These are phyloP conservation scores for Drechslerella coelobrocha DNA, from an alignment of 2,329 filamentous ascomycete genomes.

Conservation along the genomic window DNA sequence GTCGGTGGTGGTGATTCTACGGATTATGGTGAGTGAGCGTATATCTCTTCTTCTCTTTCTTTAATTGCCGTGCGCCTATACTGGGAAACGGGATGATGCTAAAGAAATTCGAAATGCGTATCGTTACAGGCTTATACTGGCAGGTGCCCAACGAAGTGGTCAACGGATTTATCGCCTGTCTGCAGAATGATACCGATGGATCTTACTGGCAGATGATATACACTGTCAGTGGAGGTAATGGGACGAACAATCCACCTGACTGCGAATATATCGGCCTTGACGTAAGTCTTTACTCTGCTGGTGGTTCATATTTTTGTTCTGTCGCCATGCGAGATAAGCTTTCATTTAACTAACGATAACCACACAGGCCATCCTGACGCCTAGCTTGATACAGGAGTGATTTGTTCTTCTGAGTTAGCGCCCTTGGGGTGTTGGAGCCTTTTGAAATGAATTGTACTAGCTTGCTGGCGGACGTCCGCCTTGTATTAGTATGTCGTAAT, in stretches of 20 bases:
- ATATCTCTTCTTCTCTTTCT: no score
- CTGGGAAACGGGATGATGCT: background rate
- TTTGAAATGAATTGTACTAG: no score
- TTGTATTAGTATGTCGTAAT: no score
- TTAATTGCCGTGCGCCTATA: no score
- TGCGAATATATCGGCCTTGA: constrained; percentile 46
- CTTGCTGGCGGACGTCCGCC: no score
- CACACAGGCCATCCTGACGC: constrained; percentile 12
- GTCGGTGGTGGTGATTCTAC: constrained; percentile 33
- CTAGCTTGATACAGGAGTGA: background rate
- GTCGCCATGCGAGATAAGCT: background rate
- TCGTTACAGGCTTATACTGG: constrained; percentile 22
- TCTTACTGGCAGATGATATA: constrained; percentile 47
- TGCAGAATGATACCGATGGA: constrained; percentile 19
- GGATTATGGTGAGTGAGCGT: constrained; percentile 29
- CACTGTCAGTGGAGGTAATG: constrained; percentile 23
- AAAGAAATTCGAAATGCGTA: background rate
- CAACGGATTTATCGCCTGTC: constrained; percentile 42
- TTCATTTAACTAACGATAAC: no score
- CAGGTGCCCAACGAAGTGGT: constrained; percentile 23
- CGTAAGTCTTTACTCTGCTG: constrained; percentile 10
- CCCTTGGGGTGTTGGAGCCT: no score
- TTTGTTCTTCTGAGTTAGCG: no score
- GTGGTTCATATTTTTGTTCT: background rate
- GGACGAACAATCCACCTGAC: constrained; percentile 13